These are phyloP conservation scores for Tricholoma matsutake DNA, from an alignment of 768 basidiomycete genomes.

Conservation along the genomic window DNA sequence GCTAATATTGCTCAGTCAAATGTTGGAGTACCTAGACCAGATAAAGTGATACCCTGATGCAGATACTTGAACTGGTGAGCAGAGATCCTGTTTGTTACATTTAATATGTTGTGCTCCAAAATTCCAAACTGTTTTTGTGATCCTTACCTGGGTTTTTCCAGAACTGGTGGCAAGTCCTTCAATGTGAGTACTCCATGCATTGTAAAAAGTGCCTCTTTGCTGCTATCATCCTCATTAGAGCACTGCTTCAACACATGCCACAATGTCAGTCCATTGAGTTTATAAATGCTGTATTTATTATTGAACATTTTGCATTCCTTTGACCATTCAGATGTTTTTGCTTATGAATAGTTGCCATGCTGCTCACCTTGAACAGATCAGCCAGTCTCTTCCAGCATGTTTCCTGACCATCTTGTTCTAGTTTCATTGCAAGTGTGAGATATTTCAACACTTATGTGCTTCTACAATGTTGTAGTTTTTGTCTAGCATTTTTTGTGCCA, in stretches of 20 bases:
- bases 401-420: neutral
- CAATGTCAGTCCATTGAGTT: neutral
- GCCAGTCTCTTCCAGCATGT: neutral
- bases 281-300: neutral
- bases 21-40: neutral
- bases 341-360: neutral
- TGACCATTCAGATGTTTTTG: neutral
- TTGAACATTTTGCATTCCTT: neutral
- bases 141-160: neutral
- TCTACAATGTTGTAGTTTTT: neutral
- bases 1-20: neutral
- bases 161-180: neutral
- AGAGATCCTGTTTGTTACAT: neutral
- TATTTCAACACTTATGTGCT: neutral
- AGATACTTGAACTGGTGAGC: neutral
- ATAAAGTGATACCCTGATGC: neutral
- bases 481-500: neutral
- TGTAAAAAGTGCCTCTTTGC: neutral
- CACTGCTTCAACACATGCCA: neutral
- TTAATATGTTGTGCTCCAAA: neutral
- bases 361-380: neutral
- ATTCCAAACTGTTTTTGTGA: neutral
- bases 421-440: neutral
- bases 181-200: neutral
- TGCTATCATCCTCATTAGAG: neutral